Evolutionary conservation across 345 rosid species (phyloP).

Genomic region (Corymbia maculata): DNA sequence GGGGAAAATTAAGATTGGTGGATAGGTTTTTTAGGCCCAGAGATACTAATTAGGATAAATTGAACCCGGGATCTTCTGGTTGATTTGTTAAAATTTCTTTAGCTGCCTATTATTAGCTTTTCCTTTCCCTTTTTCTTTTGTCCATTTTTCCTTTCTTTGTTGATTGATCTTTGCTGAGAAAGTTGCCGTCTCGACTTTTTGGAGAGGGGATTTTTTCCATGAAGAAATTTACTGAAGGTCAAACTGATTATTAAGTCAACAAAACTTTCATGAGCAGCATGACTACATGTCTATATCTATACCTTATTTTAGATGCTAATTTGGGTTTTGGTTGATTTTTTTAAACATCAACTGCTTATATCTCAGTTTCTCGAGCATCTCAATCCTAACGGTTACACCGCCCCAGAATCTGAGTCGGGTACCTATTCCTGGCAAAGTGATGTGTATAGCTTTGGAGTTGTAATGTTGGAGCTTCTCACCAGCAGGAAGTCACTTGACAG

Average conservation of each 20-base stretch:
- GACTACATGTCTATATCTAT: neutral
- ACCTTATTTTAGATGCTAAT: neutral
- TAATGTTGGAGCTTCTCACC: slow-evolving; percentile 90
- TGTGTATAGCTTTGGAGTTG: slow-evolving; percentile 87
- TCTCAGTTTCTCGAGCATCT: slow-evolving; percentile 40
- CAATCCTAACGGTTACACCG: slow-evolving; percentile 38
- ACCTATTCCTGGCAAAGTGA: slow-evolving; percentile 81
- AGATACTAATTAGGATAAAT: neutral
- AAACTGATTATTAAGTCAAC: neutral
- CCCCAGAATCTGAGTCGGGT: slow-evolving; percentile 78
- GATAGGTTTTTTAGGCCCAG: neutral
- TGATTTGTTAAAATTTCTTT: neutral
- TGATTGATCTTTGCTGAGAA: neutral
- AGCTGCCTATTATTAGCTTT: neutral
- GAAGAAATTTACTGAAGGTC: neutral
- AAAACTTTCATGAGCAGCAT: neutral
- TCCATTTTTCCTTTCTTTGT: neutral
- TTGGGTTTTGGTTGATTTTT: neutral
- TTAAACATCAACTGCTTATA: neutral
- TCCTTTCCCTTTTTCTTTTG: neutral
- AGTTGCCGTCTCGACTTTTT: neutral
- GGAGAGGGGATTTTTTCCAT: neutral
- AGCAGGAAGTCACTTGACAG: slow-evolving; percentile 79
- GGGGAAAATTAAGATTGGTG: neutral
- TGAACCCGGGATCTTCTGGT: neutral